Evolutionary conservation across 2,329 filamentous ascomycete species (phyloP).

Genomic region (Cladophialophora chaetospira): DNA sequence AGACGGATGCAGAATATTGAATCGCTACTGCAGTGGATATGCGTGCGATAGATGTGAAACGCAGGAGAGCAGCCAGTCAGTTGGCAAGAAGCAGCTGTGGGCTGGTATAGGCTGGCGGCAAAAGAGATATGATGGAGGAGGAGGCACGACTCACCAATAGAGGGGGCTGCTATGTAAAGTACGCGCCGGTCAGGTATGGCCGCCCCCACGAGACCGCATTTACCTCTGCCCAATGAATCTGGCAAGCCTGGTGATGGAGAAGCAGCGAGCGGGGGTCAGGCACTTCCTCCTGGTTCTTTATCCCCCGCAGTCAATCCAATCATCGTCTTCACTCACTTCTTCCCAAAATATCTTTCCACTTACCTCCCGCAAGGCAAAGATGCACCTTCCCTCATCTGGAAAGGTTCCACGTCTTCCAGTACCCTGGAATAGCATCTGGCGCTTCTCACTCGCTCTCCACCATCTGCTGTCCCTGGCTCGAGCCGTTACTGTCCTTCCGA

Average conservation of each 20-base stretch:
- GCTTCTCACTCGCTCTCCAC: slow-evolving; percentile 22
- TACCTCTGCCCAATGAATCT: slow-evolving; percentile 1
- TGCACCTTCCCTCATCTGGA: slow-evolving; percentile 7
- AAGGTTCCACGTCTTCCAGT: slow-evolving; percentile 14
- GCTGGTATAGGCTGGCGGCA: slow-evolving; percentile 27
- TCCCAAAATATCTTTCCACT: slow-evolving; percentile 30
- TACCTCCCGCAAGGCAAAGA: background rate
- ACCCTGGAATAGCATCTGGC: slow-evolving; percentile 25
- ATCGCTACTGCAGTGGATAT: slow-evolving; percentile 25
- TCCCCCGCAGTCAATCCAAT: slow-evolving; percentile 19
- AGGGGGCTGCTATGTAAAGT: slow-evolving; percentile 25
- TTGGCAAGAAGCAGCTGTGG: slow-evolving; percentile 5
- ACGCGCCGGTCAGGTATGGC: slow-evolving; percentile 26
- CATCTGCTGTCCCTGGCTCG: slow-evolving; percentile 16
- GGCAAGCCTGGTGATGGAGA: slow-evolving; percentile 6
- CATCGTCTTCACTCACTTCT: background rate
- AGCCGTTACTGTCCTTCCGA: slow-evolving; percentile 21
- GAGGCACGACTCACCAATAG: slow-evolving; percentile 13
- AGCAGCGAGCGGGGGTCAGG: slow-evolving; percentile 1
- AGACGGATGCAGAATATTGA: slow-evolving; percentile 22
- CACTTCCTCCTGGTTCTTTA: slow-evolving; percentile 7
- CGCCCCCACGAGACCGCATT: slow-evolving; percentile 15
- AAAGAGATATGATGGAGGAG: slow-evolving; percentile 7
- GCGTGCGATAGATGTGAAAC: slow-evolving; percentile 31
- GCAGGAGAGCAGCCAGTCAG: slow-evolving; percentile 19